Base-by-base conservation (phyloP, 352 stramenopile genomes). In the Pythium dissimile region DNA sequence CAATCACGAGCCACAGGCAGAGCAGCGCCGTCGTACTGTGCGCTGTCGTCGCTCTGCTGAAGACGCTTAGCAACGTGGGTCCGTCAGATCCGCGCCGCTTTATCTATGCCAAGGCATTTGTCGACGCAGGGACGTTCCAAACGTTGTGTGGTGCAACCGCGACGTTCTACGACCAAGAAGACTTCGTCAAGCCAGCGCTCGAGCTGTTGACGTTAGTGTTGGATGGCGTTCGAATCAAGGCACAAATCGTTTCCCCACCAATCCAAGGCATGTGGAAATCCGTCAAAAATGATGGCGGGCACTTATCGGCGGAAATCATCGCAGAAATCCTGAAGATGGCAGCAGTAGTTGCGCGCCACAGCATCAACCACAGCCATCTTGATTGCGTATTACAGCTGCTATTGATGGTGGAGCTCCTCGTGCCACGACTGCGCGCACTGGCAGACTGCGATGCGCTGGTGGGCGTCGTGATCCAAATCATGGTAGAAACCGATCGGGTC, bases 1-100 rank as follows among this genome's bases (percentile, higher is more conserved):
- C 71, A 1, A 54, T 80, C 32, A 62, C 31, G 32, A 60, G 62
- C 32, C 75, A 73, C 50, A 52, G 71, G 24, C 58, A 71, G 24
- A 64, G 77, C 2, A 69, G 66, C 34, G 39, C 71, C 11, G 59
- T 76, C 39, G 31, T 74, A 7, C 31, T 62, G 16, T 62, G 55
- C 26, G 66, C 54, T 1, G 38, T 76, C 6, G 60, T 73, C 37
- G 57, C 70, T 18, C 43, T 83, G 10, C 42, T 44, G 7, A 46
- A 54, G 31, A 54, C 24, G 8, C 27, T 54, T 12, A 21, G 24
- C 5, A 9, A 34, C 15, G 8, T 23, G 18, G 21, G 32, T 26
- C 2, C 8, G 49, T 20, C 8, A 26, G 20, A 35, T 21, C 4
- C 39, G 39, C 5, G 1, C n/a, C 37, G 37, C n/a, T n/a, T n/a